Base-by-base conservation (phyloP, 176 grass and related monocot species). In the Ensete ventricosum region DNA sequence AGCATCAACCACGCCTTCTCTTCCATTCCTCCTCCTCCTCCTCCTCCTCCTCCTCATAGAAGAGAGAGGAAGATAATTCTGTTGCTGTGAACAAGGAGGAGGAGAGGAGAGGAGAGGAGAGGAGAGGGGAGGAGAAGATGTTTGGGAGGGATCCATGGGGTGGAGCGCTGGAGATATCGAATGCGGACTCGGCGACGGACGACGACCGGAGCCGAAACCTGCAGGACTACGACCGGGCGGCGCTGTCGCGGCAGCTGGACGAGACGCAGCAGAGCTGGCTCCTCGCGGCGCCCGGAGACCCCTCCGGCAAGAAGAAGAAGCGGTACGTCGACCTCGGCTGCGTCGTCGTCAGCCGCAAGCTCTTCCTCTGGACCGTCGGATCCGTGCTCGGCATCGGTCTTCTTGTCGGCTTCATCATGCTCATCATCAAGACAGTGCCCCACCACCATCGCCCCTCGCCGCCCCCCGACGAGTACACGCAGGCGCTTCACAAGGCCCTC, bases 231-330 rank as follows among this genome's bases (percentile, higher is more conserved):
- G 74, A 76, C 74, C 57, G 74, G 34, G 74, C 74, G 43, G 74
- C 74, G 19, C 58, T 76, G 9, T 76, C 74, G 74, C 74, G 74
- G 74, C 74, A 62, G n/a, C 74, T 76, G 11, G 74, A 76, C 27
- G 74, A 76, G 59, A 76, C 74, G 34, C 74, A 76, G 74, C 74
- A 76, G 74, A 76, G 74, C 59, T 76, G 74, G 74, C 59, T 76
- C 1, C 74, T 76, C 7, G 74, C 74, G 29, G 74, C 34, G 34
- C 59, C 71, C 52, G 71, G 71, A 0, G 67, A 69, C 17, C 7
- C 29, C 16, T n/a, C 57, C 43, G 9, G 67, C 67, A 50, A 69
- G 16, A 69, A 50, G 67, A 69, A 69, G 67, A 69, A 69, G 67
- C 67, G 67, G 34, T 69, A 69, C 34, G 25, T 69, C 67, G 67